Evolutionary conservation across 1,284 basidiomycete genomes (phyloP), one percentile per base, ranked within the genome.

Genomic region (Ceratobasidium sp.): DNA sequence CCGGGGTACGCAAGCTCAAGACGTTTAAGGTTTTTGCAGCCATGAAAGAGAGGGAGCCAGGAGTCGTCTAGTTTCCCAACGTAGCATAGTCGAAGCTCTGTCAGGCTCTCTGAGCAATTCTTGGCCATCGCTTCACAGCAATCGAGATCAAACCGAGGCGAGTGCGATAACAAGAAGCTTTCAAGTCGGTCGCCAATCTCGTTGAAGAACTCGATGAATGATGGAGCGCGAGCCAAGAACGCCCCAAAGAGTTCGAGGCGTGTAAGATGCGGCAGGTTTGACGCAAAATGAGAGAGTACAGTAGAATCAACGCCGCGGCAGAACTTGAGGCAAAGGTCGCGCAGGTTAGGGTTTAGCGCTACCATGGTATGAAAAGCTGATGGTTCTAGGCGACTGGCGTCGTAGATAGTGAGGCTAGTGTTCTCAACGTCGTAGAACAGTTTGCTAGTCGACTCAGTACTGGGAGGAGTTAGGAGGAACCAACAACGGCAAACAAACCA

Each of bases 241-340:
- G 96, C 95, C 0, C 94, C 97, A 38, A 95, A 91, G 6, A 99
- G 92, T 82, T 95, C 93, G 9, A 99, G 82, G 28, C 89, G 89
- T 23, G 86, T 88, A 50, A 99, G 90, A 9, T 90, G 83, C 0
- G 90, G 90, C 33, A 99, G 88, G 1, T 89, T 88, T 6, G 84
- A 87, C 13, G 88, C 87, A 90, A 95, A 96, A 0, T 88, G 85
- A 13, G 86, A 84, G 52, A 98, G 85, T 26, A 93, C 91, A 0
- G 88, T 84, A 79, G 94, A 91, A 80, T 93, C 89, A 78, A 99
- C 89, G 71, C 93, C 92, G 9, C 97, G 98, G 81, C 97, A 99
- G 81, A 92, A 92, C 81, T 96, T 93, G 23, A 99, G 90, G 0
- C 92, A 91, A 15, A 98, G 88, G 20, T 86, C 86, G 1, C 90